Evolutionary conservation across 2,329 filamentous ascomycete species (phyloP).

Genomic region (Venturia aucupariae): DNA sequence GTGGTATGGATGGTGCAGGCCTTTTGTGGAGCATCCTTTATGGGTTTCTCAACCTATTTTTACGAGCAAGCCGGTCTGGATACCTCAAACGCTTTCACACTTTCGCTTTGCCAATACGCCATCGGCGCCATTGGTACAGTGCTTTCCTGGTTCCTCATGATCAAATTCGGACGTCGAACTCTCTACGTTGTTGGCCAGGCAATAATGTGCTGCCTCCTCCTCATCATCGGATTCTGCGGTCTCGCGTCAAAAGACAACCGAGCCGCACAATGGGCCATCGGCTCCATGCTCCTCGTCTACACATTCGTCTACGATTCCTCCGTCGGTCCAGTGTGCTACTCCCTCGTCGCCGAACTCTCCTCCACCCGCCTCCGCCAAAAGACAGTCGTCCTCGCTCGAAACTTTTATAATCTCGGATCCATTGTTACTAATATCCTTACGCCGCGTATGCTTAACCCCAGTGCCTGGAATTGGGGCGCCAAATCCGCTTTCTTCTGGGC

Average conservation of each 20-base stretch:
- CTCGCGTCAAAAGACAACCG: constrained; percentile 39
- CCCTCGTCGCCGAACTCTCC: constrained; percentile 75
- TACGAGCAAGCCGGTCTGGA: constrained; percentile 38
- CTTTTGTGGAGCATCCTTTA: constrained; percentile 38
- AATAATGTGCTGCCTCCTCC: constrained; percentile 53
- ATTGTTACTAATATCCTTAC: constrained; percentile 77
- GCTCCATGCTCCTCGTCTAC: constrained; percentile 49
- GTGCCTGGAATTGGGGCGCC: constrained; percentile 80
- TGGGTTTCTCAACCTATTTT: constrained; percentile 42
- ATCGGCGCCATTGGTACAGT: constrained; percentile 73
- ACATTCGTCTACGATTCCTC: constrained; percentile 77
- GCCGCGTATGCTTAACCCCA: constrained; percentile 87
- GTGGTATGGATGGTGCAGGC: constrained; percentile 43
- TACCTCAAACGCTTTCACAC: constrained; percentile 34
- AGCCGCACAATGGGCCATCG: constrained; percentile 39
- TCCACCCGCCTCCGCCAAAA: constrained; percentile 81
- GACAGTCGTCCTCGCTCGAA: constrained; percentile 78
- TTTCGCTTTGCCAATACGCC: constrained; percentile 49
- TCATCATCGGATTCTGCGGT: constrained; percentile 77
- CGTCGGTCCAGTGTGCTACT: constrained; percentile 84
- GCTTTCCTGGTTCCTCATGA: constrained; percentile 74
- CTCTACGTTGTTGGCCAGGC: constrained; percentile 66
- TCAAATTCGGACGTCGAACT: constrained; percentile 60
- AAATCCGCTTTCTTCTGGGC: constrained; percentile 85
- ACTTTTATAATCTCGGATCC: constrained; percentile 66